A percentile compares a stretch with the other conserved stretches of the same genome.
Conservation (phyloP, 2,329 filamentous ascomycete genomes). For the Calonectria hongkongensis region DNA sequence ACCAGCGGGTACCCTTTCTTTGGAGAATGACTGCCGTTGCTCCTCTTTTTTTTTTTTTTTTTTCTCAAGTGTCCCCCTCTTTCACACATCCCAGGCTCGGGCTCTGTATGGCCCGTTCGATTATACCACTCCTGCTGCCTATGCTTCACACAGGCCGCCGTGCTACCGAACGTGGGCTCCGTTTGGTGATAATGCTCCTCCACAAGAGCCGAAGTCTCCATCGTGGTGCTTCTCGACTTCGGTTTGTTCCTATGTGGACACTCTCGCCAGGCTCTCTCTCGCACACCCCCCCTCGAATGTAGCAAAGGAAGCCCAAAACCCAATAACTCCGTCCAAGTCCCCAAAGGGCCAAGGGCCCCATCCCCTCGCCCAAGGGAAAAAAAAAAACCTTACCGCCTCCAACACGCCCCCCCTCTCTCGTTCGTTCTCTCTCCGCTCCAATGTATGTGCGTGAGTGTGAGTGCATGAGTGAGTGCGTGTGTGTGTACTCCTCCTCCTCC, state of each 20-base stretch:
- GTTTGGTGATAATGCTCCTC: too few relatives aligned
- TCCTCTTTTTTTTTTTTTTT: conserved; percentile 8
- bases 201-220: background rate
- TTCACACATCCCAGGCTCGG: conserved; percentile 12
- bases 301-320: conserved; percentile 20
- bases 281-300: background rate
- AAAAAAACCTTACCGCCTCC: conserved; percentile 50
- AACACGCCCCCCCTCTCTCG: conserved; percentile 20
- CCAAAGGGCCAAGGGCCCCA: conserved; percentile 9
- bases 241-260: background rate
- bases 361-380: conserved; percentile 29
- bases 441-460: too few relatives aligned
- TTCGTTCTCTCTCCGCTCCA: too few relatives aligned
- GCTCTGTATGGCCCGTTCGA: conserved; percentile 13
- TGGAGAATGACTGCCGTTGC: background rate
- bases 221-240: background rate
- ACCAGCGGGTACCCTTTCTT: conserved; percentile 13
- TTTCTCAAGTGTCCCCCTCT: conserved; percentile 9
- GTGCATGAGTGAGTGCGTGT: too few relatives aligned
- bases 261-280: background rate
- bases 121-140: background rate
- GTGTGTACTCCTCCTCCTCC: too few relatives aligned
- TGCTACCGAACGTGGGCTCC: background rate
- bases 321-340: conserved; percentile 24
- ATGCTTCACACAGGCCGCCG: conserved; percentile 3